Percentiles rank a stretch among this genome's conserved stretches.
These are phyloP conservation scores for Erysiphe pulchra DNA, from an alignment of 2,329 filamentous ascomycete genomes.

Conservation along the genomic window DNA sequence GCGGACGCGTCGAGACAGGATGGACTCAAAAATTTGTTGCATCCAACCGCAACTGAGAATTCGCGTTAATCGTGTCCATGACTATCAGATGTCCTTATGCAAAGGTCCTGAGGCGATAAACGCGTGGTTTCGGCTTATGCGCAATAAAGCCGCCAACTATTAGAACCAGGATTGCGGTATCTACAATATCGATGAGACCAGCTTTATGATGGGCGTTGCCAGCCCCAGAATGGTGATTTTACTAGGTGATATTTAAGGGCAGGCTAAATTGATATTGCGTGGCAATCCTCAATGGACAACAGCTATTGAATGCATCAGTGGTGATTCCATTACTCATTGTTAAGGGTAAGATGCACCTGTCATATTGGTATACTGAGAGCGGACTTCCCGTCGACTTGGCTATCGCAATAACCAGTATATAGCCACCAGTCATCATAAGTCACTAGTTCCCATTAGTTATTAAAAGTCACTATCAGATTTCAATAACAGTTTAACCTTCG, in stretches of 20 bases:
- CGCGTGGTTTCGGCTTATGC: no score
- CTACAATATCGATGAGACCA: neutral
- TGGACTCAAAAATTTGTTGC: neutral
- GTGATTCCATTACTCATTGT: conserved; percentile 7
- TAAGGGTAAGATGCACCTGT: conserved; percentile 4
- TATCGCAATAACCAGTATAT: conserved; percentile 12
- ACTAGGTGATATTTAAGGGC: neutral
- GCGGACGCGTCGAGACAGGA: neutral
- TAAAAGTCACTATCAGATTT: no score
- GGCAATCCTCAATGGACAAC: neutral
- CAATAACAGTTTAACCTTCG: no score
- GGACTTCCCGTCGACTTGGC: conserved; percentile 10
- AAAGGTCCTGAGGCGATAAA: no score
- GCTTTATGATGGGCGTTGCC: conserved; percentile 6
- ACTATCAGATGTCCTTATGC: no score
- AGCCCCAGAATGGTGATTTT: conserved; percentile 4
- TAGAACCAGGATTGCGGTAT: conserved; percentile 3
- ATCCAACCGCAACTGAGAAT: neutral
- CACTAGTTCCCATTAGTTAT: no score
- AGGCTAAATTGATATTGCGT: conserved; percentile 1
- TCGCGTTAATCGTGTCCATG: no score
- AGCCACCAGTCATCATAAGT: no score
- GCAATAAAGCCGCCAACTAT: conserved; percentile 4
- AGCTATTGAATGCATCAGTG: conserved; percentile 6
- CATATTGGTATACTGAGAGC: neutral